Evolutionary conservation across 139 green algal species (phyloP).

Genomic region (Penium margaritaceum): DNA sequence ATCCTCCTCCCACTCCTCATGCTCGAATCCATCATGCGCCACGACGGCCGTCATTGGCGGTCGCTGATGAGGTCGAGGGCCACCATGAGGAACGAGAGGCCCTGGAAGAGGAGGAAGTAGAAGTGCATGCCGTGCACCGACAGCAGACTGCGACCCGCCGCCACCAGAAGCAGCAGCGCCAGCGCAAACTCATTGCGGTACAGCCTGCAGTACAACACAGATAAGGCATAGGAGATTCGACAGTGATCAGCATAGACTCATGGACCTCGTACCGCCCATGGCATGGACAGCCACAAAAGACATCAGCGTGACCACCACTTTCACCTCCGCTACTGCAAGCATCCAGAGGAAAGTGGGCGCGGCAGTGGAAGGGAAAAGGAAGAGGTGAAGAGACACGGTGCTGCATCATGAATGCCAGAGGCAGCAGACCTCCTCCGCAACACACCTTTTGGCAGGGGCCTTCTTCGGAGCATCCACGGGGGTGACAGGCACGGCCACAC

Average conservation of each 20-base stretch:
- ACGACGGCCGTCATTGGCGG: not conserved
- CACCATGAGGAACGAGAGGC: slow-evolving; percentile 27
- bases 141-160: slow-evolving; percentile 32
- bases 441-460: too few species aligned
- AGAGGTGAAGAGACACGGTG: too few species aligned
- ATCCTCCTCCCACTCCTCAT: too few species aligned
- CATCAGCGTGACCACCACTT: not conserved
- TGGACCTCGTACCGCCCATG: too few species aligned
- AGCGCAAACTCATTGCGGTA: slow-evolving; percentile 39
- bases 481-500: too few species aligned
- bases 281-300: not conserved
- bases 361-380: not conserved
- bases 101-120: slow-evolving; percentile 45
- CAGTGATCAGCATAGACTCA: too few species aligned
- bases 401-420: too few species aligned
- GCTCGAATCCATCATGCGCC: too few species aligned
- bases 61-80: slow-evolving; percentile 35
- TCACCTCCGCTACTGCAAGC: too few species aligned
- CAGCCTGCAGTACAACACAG: slow-evolving; percentile 22
- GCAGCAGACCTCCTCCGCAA: too few species aligned
- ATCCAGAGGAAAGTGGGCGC: not conserved
- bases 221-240: not conserved
- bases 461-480: too few species aligned
- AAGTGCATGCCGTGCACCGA: slow-evolving; percentile 39
- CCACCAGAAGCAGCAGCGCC: slow-evolving; percentile 33